Evolutionary conservation across 768 basidiomycete genomes (phyloP).

Genomic region (Hypholoma fasciculare): DNA sequence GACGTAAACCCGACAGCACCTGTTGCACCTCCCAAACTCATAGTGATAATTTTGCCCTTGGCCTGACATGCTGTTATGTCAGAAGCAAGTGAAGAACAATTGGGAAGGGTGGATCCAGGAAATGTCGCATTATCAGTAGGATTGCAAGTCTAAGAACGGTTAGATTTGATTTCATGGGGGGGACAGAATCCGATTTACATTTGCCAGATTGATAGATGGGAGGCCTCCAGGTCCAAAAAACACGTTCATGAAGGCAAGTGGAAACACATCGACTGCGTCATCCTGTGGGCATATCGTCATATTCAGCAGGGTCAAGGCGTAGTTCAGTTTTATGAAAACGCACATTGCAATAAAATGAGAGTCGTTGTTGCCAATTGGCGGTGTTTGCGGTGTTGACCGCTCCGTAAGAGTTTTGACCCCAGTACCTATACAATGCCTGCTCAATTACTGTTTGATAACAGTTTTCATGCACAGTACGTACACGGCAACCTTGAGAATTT

Average conservation of each 20-base stretch:
- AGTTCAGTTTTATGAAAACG: constrained; percentile 9
- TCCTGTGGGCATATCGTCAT: constrained; percentile 38
- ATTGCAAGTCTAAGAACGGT: constrained; percentile 56
- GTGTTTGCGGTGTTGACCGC: constrained; percentile 47
- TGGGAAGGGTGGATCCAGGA: constrained; percentile 58
- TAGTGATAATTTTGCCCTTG: constrained; percentile 60
- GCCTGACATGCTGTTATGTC: constrained; percentile 68
- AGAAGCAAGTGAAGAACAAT: constrained; percentile 59
- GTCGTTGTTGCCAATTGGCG: constrained; percentile 58
- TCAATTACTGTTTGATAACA: background rate
- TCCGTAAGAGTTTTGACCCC: constrained; percentile 78
- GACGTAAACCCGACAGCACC: constrained; percentile 62
- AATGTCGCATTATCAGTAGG: constrained; percentile 55
- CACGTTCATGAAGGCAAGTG: constrained; percentile 65
- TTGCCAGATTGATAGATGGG: constrained; percentile 70
- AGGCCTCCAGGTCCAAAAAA: constrained; percentile 65
- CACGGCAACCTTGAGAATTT: constrained; percentile 50
- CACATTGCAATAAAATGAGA: constrained; percentile 67
- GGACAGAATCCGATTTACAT: constrained; percentile 37
- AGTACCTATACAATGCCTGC: constrained; percentile 44
- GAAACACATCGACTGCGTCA: constrained; percentile 66
- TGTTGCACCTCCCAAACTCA: constrained; percentile 62
- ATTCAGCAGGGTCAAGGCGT: background rate
- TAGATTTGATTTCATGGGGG: background rate
- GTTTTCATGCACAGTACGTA: constrained; percentile 25